phyloP scores from a whole-genome alignment of 1,284 basidiomycete species.

The Malassezia globosa region DNA sequence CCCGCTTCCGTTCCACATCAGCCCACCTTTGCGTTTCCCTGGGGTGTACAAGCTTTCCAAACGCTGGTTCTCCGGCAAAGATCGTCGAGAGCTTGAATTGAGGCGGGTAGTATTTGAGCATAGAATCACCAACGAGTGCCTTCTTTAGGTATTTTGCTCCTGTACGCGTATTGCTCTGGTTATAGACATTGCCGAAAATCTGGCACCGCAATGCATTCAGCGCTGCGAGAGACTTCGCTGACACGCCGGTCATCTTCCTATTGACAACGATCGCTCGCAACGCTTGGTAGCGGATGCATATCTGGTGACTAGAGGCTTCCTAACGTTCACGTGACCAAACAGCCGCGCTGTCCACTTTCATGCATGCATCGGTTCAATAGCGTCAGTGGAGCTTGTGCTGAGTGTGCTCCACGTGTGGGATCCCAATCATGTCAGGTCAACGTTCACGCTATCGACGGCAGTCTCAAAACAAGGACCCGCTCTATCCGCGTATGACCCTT shows the following conservation, averaged over 20 bases:
- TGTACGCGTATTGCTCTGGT: constrained; percentile 29
- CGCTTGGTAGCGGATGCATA: too few relatives aligned
- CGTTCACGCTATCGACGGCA: too few relatives aligned
- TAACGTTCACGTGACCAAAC: too few relatives aligned
- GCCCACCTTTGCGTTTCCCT: constrained; percentile 29
- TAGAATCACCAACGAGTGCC: constrained; percentile 33
- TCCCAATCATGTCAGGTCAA: too few relatives aligned
- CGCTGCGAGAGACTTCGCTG: constrained; percentile 21
- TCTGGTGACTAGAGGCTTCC: too few relatives aligned
- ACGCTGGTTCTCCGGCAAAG: constrained; percentile 13
- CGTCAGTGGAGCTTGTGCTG: too few relatives aligned
- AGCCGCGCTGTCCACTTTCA: too few relatives aligned
- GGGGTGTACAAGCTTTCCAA: constrained; percentile 21
- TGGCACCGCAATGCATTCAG: constrained; percentile 30
- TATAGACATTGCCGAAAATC: constrained; percentile 30
- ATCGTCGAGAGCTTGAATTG: constrained; percentile 29
- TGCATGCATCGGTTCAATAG: too few relatives aligned
- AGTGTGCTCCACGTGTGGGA: too few relatives aligned
- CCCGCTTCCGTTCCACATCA: constrained; percentile 38
- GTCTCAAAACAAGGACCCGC: too few relatives aligned
- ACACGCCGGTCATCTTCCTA: constrained; percentile 25
- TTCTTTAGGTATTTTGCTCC: constrained; percentile 36
- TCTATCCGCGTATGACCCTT: too few relatives aligned
- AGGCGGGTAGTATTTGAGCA: constrained; percentile 42
- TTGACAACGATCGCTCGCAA: too few relatives aligned